Conservation (phyloP, 768 basidiomycete genomes). For the Exidia glandulosa region DNA sequence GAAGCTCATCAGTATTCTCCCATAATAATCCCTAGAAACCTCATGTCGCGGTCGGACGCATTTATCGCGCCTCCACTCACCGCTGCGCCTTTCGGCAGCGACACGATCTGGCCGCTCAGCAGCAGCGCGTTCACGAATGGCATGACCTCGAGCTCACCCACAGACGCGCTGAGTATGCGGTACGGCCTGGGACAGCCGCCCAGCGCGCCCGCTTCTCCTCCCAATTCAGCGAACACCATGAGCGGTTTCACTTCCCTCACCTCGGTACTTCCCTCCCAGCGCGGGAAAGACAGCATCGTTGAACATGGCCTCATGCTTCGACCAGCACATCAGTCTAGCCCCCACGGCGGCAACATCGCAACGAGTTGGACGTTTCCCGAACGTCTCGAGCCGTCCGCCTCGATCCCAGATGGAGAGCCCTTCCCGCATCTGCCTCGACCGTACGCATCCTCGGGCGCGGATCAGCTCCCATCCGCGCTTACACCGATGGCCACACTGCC, state of each 20-base stretch:
- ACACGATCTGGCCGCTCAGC: neutral
- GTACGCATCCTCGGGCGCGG: neutral
- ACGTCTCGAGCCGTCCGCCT: neutral
- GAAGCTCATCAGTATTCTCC: no score
- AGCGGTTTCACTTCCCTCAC: neutral
- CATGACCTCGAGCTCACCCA: neutral
- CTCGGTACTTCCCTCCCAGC: neutral
- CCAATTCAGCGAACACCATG: neutral
- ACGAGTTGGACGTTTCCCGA: neutral
- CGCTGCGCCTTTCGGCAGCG: no score
- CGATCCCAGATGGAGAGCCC: neutral
- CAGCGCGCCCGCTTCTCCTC: neutral
- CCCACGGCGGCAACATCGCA: neutral
- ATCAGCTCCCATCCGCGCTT: neutral
- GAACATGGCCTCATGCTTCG: no score
- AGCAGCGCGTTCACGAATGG: neutral
- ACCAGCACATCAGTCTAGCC: neutral
- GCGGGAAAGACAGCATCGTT: neutral
- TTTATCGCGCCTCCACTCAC: no score
- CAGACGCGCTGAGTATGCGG: neutral
- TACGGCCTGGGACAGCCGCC: neutral
- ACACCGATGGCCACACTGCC: neutral
- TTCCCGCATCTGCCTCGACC: neutral
- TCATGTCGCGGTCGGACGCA: no score
- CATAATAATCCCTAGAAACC: no score